Evolutionary conservation across 208 protist species (phyloP).

Genomic region (Strigomonas culicis): DNA sequence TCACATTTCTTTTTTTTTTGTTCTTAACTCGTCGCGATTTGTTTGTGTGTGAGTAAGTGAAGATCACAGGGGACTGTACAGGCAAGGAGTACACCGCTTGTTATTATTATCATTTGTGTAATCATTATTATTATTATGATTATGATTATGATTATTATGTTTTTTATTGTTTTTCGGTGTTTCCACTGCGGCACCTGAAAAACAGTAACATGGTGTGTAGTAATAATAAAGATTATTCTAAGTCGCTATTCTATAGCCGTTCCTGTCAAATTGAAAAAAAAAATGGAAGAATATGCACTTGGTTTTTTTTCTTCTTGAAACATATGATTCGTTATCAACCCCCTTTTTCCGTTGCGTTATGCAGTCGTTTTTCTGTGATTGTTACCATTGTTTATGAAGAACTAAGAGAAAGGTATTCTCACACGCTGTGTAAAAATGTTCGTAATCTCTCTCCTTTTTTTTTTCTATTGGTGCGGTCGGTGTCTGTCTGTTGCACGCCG

Average conservation of each 20-base stretch:
- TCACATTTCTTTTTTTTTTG: too few species aligned
- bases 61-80: too few species aligned
- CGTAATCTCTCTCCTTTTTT: too few species aligned
- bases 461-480: too few species aligned
- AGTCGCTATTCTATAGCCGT: not conserved
- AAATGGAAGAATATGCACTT: not conserved
- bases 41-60: too few species aligned
- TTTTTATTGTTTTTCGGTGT: not conserved
- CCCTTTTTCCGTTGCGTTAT: not conserved
- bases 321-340: too few species aligned
- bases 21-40: too few species aligned
- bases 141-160: not conserved
- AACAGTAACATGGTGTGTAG: not conserved
- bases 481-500: too few species aligned
- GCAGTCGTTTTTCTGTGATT: not conserved
- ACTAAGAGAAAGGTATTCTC: too few species aligned
- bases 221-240: not conserved
- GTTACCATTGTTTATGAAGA: not conserved
- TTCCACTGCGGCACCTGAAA: not conserved
- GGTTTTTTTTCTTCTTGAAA: constrained; percentile 1
- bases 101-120: constrained; percentile 3
- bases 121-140: not conserved
- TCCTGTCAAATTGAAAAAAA: not conserved
- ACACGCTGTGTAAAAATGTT: too few species aligned
- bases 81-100: too few species aligned